Conservation (phyloP, 352 stramenopile genomes). For the Phytophthora syringae region DNA sequence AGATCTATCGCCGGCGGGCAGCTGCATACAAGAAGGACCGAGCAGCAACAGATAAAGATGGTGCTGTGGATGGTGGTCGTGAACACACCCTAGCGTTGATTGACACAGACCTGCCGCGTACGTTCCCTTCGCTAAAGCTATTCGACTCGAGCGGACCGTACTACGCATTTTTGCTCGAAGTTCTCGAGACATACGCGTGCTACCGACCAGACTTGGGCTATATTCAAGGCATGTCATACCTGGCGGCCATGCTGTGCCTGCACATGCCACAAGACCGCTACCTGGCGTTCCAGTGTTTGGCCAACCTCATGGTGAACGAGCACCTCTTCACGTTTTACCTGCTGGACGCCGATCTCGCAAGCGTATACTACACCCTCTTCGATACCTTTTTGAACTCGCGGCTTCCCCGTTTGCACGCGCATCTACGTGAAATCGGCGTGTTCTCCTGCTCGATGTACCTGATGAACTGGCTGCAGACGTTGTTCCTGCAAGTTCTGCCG, state of each 20-base stretch:
- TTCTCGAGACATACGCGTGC: slow-evolving; percentile 87
- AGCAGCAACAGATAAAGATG: slow-evolving; percentile 32
- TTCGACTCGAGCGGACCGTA: slow-evolving; percentile 82
- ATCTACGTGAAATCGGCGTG: slow-evolving; percentile 66
- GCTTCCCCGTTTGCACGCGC: slow-evolving; percentile 55
- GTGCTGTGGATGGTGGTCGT: slow-evolving; percentile 48
- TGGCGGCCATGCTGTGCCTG: slow-evolving; percentile 85
- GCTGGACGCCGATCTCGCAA: slow-evolving; percentile 78
- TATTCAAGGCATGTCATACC: slow-evolving; percentile 91
- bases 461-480: slow-evolving; percentile 90
- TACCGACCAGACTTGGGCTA: slow-evolving; percentile 90
- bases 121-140: slow-evolving; percentile 81
- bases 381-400: slow-evolving; percentile 67
- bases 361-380: slow-evolving; percentile 85
- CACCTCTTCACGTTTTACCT: slow-evolving; percentile 91
- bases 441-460: slow-evolving; percentile 81
- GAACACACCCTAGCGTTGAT: slow-evolving; percentile 87
- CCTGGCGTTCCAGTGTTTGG: slow-evolving; percentile 85
- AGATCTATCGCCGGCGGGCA: slow-evolving; percentile 78
- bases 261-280: slow-evolving; percentile 87
- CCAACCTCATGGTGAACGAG: slow-evolving; percentile 89
- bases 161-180: slow-evolving; percentile 78
- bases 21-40: slow-evolving; percentile 65
- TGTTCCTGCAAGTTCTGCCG: slow-evolving; percentile 86
- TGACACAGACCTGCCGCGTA: slow-evolving; percentile 87